These are phyloP conservation scores for Geoglossum glabrum DNA, from an alignment of 495 filamentous ascomycete species.

Conservation along the genomic window DNA sequence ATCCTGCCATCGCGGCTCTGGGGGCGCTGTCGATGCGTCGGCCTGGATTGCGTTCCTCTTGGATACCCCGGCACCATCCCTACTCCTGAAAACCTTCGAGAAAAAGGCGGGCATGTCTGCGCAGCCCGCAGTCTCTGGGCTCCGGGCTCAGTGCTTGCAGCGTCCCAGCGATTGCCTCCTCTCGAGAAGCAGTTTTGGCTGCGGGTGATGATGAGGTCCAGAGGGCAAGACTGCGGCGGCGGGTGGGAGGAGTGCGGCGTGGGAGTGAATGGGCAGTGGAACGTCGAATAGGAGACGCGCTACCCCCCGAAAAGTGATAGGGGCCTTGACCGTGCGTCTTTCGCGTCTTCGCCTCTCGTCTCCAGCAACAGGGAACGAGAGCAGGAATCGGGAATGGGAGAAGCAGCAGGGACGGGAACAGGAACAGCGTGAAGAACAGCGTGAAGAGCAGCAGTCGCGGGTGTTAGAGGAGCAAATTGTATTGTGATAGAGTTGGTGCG, in stretches of 20 bases:
- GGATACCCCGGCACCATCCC: conserved; percentile 30
- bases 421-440: too few species aligned
- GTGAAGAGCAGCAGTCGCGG: not conserved
- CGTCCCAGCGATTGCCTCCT: not conserved
- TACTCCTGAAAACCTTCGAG: conserved; percentile 49
- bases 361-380: not conserved
- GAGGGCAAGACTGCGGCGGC: not conserved
- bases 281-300: conserved; percentile 2
- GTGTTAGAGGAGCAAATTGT: not conserved
- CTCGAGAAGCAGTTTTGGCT: not conserved
- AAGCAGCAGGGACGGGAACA: too few species aligned
- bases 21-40: conserved; percentile 27
- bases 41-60: conserved; percentile 40
- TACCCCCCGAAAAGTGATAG: not conserved
- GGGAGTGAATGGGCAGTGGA: not conserved
- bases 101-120: conserved; percentile 28
- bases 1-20: conserved; percentile 71
- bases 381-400: not conserved
- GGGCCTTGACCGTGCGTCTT: not conserved
- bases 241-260: not conserved
- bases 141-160: not conserved
- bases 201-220: not conserved
- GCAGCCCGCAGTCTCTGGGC: not conserved
- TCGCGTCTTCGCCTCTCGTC: not conserved
- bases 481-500: not conserved